Evolutionary conservation across 805 yeast genomes (phyloP), one percentile per base, ranked within the genome.

Genomic region (Priceomyces melissophilus): DNA sequence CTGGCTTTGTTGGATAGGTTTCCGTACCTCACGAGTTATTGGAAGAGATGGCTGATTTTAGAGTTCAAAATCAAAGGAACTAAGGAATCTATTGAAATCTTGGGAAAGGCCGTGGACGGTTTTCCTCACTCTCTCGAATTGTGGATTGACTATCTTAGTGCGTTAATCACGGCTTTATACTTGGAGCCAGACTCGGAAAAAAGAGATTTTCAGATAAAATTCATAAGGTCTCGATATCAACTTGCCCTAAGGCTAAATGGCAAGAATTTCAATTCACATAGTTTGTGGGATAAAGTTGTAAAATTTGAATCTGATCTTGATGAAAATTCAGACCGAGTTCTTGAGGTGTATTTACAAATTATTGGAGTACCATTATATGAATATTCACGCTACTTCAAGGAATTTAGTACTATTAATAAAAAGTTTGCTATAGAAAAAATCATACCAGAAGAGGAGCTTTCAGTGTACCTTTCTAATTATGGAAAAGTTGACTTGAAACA

Each of bases 281-380:
- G 80, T 1, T 63, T 90, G 37, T 91, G 97, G 98, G 95, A 89
- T 57, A 69, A 75, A 40, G 82, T 79, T 45, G 60, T 91, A 16
- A 82, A 75, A 30, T 84, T 80, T 65, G 84, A 80, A 50, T 58
- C 66, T n/a, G 50, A 57, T 11, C 36, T 52, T 5, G 63, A 63
- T 17, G 32, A 61, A 11, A 54, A 58, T 16, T 65, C 75, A 26
- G 49, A 52, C 17, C 71, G 66, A 29, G 58, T 74, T 3, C 46
- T 61, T n/a, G 57, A 60, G 3, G 52, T 79, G 1, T 71, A 82
- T 42, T 50, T 72, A 23, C 63, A 65, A 43, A 61, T 81, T 35
- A 59, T 79, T 30, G 55, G 56, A 31, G 67, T 86, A 2, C 98
- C 98, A 0, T 61, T 91, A 34, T 91, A 91, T 60, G 95, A 89